Evolutionary conservation across 2,329 filamentous ascomycete genomes (phyloP).

Genomic region (Epicoccum nigrum): DNA sequence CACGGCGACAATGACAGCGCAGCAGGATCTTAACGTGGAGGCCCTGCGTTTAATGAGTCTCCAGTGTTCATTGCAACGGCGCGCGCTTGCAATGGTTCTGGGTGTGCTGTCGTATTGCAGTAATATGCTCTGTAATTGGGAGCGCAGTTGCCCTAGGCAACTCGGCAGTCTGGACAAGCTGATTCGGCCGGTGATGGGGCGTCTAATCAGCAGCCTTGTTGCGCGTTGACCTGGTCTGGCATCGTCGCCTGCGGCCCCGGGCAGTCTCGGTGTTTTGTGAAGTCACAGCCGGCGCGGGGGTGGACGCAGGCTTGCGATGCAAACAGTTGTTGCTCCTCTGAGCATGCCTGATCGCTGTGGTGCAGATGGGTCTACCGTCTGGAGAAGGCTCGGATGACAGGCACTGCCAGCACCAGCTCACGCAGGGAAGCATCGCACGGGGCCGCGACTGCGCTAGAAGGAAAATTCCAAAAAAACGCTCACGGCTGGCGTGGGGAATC

Average conservation of each 20-base stretch:
- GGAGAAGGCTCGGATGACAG: conserved; percentile 17
- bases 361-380: conserved; percentile 13
- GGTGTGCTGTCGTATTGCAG: conserved; percentile 17
- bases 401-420: neutral
- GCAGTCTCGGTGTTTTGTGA: conserved; percentile 18
- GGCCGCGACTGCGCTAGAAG: conserved; percentile 13
- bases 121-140: conserved; percentile 19
- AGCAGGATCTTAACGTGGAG: conserved; percentile 6
- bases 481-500: conserved; percentile 19
- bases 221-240: neutral
- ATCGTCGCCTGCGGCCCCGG: conserved; percentile 12
- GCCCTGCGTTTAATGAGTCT: conserved; percentile 18
- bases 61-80: conserved; percentile 18
- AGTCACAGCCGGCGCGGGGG: conserved; percentile 17
- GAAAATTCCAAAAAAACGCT: conserved; percentile 17
- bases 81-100: conserved; percentile 15
- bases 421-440: conserved; percentile 14
- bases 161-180: conserved; percentile 15
- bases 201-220: conserved; percentile 11
- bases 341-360: conserved; percentile 15
- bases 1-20: conserved; percentile 10
- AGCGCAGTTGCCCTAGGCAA: conserved; percentile 21
- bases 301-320: conserved; percentile 19
- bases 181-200: conserved; percentile 16
- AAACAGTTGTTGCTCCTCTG: conserved; percentile 19